A percentile compares a stretch with the other conserved stretches of the same genome.
Evolutionary conservation across 805 yeast genomes (phyloP).

Genomic region (Wickerhamiella vanderwaltii): DNA sequence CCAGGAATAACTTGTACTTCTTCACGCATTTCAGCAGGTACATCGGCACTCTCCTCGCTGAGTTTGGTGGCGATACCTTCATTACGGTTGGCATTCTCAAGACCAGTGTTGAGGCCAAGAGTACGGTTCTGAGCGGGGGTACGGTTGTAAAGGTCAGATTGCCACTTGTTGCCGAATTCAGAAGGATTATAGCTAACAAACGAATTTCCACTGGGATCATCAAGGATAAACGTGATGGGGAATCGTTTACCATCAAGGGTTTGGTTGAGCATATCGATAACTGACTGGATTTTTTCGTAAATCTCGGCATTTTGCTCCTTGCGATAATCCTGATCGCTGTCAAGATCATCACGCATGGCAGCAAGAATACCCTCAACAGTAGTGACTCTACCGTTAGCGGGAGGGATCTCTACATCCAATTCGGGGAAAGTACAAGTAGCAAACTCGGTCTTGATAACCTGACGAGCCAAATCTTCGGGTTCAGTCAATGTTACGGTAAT

Average conservation of each 20-base stretch:
- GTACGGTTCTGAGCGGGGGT: slow-evolving; percentile 78
- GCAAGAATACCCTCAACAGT: slow-evolving; percentile 79
- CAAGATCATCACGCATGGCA: slow-evolving; percentile 74
- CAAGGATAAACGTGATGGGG: slow-evolving; percentile 68
- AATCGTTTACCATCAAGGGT: slow-evolving; percentile 55
- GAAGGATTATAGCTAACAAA: slow-evolving; percentile 68
- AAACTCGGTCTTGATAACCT: slow-evolving; percentile 81
- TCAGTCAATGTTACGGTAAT: slow-evolving; percentile 57
- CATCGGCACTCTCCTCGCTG: slow-evolving; percentile 50
- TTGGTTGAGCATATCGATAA: slow-evolving; percentile 47
- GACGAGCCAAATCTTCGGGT: slow-evolving; percentile 69
- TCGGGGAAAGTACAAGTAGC: slow-evolving; percentile 71
- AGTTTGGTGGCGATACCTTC: slow-evolving; percentile 25
- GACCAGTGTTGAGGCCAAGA: slow-evolving; percentile 45
- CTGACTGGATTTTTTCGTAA: slow-evolving; percentile 57
- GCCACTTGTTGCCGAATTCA: slow-evolving; percentile 84
- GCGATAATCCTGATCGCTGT: slow-evolving; percentile 71
- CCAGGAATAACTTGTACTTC: slow-evolving; percentile 92
- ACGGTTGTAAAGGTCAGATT: slow-evolving; percentile 67
- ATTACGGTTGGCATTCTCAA: slow-evolving; percentile 33
- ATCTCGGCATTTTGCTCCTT: slow-evolving; percentile 60
- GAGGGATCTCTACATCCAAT: slow-evolving; percentile 87
- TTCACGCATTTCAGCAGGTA: slow-evolving; percentile 62
- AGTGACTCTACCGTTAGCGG: slow-evolving; percentile 85
- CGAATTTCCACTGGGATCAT: slow-evolving; percentile 95